Evolutionary conservation across 306 rosid genomes (phyloP).

Genomic region (Fragaria vesca): DNA sequence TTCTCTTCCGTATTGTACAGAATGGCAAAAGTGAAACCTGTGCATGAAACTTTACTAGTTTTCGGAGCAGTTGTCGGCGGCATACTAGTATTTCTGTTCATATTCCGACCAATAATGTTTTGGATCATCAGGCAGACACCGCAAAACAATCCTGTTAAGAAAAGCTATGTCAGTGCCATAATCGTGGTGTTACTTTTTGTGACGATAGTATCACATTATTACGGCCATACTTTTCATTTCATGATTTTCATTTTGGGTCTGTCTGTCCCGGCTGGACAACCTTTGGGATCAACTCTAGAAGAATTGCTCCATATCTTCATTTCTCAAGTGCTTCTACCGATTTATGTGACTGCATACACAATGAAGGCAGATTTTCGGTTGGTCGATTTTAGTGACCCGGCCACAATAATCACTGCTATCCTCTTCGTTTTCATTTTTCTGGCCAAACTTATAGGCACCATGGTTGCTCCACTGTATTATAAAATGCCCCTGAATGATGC

Average conservation of each 20-base stretch:
- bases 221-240: slow-evolving; percentile 26
- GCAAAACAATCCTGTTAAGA: slow-evolving; percentile 47
- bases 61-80: background rate
- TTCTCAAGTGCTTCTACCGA: slow-evolving; percentile 43
- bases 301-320: slow-evolving; percentile 48
- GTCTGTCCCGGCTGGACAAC: slow-evolving; percentile 70
- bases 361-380: slow-evolving; percentile 42
- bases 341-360: slow-evolving; percentile 42
- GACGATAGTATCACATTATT: slow-evolving; percentile 1
- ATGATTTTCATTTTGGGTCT: slow-evolving; percentile 56
- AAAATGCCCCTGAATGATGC: slow-evolving; percentile 48
- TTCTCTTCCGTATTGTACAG: background rate
- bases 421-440: slow-evolving; percentile 15
- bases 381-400: background rate
- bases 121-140: slow-evolving; percentile 68
- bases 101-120: slow-evolving; percentile 46
- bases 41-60: background rate
- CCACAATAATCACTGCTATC: slow-evolving; percentile 12
- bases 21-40: background rate
- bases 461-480: slow-evolving; percentile 27
- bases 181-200: slow-evolving; percentile 19
- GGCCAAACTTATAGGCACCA: slow-evolving; percentile 33
- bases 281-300: slow-evolving; percentile 52
- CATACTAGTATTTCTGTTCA: slow-evolving; percentile 4
- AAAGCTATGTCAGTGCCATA: slow-evolving; percentile 34